Evolutionary conservation across 2,329 filamentous ascomycete species (phyloP).

Genomic region (Ophiostoma populinum): DNA sequence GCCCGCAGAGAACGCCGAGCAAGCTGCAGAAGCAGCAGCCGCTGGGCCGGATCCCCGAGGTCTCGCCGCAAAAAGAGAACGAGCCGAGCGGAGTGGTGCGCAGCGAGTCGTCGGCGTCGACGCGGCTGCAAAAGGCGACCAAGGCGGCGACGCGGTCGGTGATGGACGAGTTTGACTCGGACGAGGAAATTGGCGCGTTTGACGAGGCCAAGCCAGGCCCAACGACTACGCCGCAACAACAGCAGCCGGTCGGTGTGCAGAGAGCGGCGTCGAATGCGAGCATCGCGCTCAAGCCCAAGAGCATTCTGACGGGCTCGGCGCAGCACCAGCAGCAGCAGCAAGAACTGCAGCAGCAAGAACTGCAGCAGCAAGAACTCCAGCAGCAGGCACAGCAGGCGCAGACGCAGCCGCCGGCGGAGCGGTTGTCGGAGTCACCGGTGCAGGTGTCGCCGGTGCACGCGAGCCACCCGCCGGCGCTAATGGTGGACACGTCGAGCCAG

Average conservation of each 20-base stretch:
- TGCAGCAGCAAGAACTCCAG: conserved; percentile 21
- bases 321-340: conserved; percentile 13
- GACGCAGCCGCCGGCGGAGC: conserved; percentile 18
- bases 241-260: too few relatives aligned
- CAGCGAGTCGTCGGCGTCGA: conserved; percentile 16
- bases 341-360: conserved; percentile 24
- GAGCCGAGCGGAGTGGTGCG: neutral
- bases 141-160: conserved; percentile 45
- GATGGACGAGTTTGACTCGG: conserved; percentile 53
- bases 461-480: conserved; percentile 45
- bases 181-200: conserved; percentile 24
- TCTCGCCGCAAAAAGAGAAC: conserved; percentile 26
- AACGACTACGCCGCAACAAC: too few relatives aligned
- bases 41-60: conserved; percentile 14
- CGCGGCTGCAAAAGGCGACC: conserved; percentile 37
- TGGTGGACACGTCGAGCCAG: conserved; percentile 54
- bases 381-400: conserved; percentile 4
- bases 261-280: too few relatives aligned
- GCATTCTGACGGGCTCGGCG: too few relatives aligned
- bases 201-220: too few relatives aligned
- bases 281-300: too few relatives aligned
- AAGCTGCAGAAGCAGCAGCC: conserved; percentile 56
- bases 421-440: conserved; percentile 51
- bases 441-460: conserved; percentile 38
- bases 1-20: conserved; percentile 38